These are phyloP conservation scores for Nigrospora oryzae DNA, from an alignment of 2,329 filamentous ascomycete genomes.

Conservation along the genomic window DNA sequence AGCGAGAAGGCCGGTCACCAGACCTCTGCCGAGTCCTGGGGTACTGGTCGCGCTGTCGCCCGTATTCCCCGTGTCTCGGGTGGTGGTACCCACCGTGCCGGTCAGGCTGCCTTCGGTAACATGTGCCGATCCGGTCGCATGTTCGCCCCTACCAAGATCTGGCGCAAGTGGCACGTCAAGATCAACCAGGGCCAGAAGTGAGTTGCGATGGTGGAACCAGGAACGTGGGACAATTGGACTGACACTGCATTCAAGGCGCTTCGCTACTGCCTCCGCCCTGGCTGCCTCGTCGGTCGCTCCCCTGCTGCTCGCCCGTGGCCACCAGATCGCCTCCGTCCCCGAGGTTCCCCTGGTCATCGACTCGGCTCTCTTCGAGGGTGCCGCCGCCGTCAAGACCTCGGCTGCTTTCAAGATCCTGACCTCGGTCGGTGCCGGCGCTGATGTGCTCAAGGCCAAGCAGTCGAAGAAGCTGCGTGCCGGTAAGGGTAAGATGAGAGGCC, in stretches of 20 bases:
- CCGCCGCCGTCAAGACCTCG: conserved; percentile 78
- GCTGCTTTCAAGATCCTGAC: conserved; percentile 80
- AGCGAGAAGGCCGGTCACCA: conserved; percentile 99
- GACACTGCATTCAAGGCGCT: conserved; percentile 55
- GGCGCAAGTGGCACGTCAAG: conserved; percentile 99
- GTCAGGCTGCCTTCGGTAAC: conserved; percentile 99
- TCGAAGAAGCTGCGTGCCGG: conserved; percentile 96
- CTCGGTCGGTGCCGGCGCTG: conserved; percentile 80
- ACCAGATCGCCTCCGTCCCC: conserved; percentile 84
- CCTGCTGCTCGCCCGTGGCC: conserved; percentile 92
- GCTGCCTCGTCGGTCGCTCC: conserved; percentile 92
- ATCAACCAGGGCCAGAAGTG: conserved; percentile 98
- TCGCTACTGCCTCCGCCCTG: conserved; percentile 93
- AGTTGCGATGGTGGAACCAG: conserved; percentile 21
- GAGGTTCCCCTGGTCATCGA: conserved; percentile 97
- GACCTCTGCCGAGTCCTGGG: conserved; percentile 99
- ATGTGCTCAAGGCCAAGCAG: conserved; percentile 91
- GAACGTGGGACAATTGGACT: background rate
- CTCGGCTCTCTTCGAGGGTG: conserved; percentile 77
- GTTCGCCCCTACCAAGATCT: conserved; percentile 99
- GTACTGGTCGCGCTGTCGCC: conserved; percentile 98
- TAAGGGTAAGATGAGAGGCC: conserved; percentile 97
- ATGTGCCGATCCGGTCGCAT: conserved; percentile 99
- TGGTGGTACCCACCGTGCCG: conserved; percentile 99
- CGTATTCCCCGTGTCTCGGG: conserved; percentile 99